Conservation (phyloP, 2,329 filamentous ascomycete genomes). For the Cladosporium sp. region DNA sequence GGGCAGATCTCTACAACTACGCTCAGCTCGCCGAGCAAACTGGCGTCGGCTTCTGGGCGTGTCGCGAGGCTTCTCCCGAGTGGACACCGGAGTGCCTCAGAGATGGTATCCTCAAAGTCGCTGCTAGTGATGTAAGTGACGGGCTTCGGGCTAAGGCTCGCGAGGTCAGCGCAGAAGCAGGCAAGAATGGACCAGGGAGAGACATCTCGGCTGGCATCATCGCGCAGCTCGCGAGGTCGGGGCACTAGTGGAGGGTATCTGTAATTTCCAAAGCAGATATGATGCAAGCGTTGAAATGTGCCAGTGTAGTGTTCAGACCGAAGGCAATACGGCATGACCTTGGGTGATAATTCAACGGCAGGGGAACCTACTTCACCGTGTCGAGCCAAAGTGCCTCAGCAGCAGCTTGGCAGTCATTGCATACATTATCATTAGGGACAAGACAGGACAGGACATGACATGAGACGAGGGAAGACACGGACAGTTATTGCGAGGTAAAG, state of each 20-base stretch:
- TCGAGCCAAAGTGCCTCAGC: neutral
- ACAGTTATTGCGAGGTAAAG: constrained; percentile 5
- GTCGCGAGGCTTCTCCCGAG: constrained; percentile 14
- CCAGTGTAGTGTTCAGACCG: neutral
- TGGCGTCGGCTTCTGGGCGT: constrained; percentile 14
- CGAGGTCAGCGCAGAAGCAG: constrained; percentile 6
- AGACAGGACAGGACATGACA: neutral
- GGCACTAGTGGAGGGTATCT: neutral
- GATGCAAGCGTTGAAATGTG: neutral
- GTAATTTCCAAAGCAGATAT: neutral
- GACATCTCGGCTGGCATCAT: constrained; percentile 3
- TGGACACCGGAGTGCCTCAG: constrained; percentile 14
- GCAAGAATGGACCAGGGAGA: neutral
- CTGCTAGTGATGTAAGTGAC: neutral
- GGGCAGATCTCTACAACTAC: constrained; percentile 16
- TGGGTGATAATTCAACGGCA: neutral
- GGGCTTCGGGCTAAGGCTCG: neutral
- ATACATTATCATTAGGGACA: neutral
- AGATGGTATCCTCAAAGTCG: constrained; percentile 4
- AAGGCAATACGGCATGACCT: neutral
- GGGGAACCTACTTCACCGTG: neutral
- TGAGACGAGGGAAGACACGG: neutral
- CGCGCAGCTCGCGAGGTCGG: constrained; percentile 2
- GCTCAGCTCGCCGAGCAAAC: constrained; percentile 15
- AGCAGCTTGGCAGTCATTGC: neutral